A percentile compares a stretch with the other conserved stretches of the same genome.
Evolutionary conservation across 208 protist genomes (phyloP).

Genomic region (Leishmania tarentolae): DNA sequence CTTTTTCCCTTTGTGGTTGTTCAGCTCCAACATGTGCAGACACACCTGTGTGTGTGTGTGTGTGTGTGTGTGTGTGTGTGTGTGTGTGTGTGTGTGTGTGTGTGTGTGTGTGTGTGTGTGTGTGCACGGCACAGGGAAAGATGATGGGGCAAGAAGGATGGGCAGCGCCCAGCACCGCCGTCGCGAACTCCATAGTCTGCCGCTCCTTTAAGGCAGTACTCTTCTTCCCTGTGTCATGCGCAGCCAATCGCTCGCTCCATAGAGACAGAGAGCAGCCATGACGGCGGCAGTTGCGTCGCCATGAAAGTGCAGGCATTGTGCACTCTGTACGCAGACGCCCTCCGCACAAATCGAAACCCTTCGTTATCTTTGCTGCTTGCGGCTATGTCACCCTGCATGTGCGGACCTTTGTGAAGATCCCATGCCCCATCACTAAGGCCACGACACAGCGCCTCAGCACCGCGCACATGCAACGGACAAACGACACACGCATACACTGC

Average conservation of each 20-base stretch:
- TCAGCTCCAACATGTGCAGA: neutral
- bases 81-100: too few relatives aligned
- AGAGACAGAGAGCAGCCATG: neutral
- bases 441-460: neutral
- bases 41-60: too few relatives aligned
- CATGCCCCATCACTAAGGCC: neutral
- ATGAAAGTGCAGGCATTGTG: neutral
- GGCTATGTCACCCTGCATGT: neutral
- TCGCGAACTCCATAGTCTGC: neutral
- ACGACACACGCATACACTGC: neutral
- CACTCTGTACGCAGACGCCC: neutral
- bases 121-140: neutral
- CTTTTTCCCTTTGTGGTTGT: neutral
- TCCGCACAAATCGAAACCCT: neutral
- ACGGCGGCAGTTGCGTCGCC: neutral
- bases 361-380: neutral
- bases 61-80: too few relatives aligned
- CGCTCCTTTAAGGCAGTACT: neutral
- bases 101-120: neutral
- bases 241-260: neutral
- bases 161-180: neutral
- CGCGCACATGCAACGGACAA: neutral
- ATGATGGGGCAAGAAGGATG: neutral
- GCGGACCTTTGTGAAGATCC: too few relatives aligned
- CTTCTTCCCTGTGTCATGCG: neutral